These are phyloP conservation scores for Ogataea hybrid DNA, from an alignment of 1,139 yeast genomes.

Conservation along the genomic window DNA sequence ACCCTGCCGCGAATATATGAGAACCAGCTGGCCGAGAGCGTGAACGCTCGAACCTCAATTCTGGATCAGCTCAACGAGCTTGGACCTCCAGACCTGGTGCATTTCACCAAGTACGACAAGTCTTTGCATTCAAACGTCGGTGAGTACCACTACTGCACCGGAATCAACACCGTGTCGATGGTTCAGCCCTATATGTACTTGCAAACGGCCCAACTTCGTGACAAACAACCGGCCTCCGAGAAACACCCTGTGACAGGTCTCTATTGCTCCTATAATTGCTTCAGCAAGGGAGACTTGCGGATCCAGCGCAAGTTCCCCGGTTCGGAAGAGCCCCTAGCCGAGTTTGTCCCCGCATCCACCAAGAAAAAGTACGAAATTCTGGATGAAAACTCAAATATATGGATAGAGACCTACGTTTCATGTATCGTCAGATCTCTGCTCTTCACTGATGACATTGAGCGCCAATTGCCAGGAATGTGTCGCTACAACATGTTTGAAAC, in stretches of 20 bases:
- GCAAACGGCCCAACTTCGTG: constrained; percentile 52
- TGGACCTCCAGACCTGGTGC: constrained; percentile 93
- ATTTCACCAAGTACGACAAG: constrained; percentile 47
- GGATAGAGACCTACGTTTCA: constrained; percentile 83
- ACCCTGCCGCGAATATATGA: constrained; percentile 32
- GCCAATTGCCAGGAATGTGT: constrained; percentile 55
- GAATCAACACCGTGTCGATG: constrained; percentile 58
- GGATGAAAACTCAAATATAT: constrained; percentile 39
- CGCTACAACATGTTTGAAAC: constrained; percentile 46
- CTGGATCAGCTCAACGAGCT: constrained; percentile 40
- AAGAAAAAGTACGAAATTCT: constrained; percentile 21
- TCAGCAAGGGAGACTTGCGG: constrained; percentile 46
- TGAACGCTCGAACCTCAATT: constrained; percentile 28
- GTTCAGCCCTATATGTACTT: constrained; percentile 69
- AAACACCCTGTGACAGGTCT: constrained; percentile 39
- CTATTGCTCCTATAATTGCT: constrained; percentile 49
- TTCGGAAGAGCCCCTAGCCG: constrained; percentile 27
- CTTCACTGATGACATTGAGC: constrained; percentile 62
- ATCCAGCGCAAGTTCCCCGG: constrained; percentile 36
- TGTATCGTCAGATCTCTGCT: constrained; percentile 70
- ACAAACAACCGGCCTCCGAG: constrained; percentile 21
- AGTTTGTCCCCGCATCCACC: constrained; percentile 27
- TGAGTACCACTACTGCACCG: constrained; percentile 66
- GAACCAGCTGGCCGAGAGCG: constrained; percentile 29
- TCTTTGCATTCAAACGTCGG: constrained; percentile 41